phyloP scores from a whole-genome alignment of 371 early-diverging fungal species.

The Actinomortierella wolfii region DNA sequence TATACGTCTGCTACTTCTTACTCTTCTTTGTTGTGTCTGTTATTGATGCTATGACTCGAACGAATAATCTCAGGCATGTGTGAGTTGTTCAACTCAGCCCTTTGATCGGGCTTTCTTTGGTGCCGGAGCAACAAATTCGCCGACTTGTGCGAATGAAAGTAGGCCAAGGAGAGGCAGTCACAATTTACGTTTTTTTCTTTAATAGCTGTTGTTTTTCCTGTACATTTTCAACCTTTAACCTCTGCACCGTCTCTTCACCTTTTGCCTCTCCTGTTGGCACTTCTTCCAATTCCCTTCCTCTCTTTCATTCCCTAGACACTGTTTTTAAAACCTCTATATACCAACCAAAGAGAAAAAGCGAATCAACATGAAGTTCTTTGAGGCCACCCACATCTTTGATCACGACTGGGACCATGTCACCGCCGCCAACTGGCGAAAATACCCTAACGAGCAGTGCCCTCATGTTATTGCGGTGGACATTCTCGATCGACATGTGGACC shows the following conservation, averaged over 20 bases:
- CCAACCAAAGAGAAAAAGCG: no score
- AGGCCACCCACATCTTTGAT: constrained; percentile 63
- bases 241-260: background rate
- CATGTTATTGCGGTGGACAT: constrained; percentile 94
- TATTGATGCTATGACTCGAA: no score
- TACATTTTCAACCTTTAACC: background rate
- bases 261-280: background rate
- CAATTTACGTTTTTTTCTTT: background rate
- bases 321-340: no score
- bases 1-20: no score
- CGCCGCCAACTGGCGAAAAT: constrained; percentile 94
- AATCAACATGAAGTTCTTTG: constrained; percentile 75
- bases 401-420: constrained; percentile 90
- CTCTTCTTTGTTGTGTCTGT: background rate
- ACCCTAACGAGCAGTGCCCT: constrained; percentile 91
- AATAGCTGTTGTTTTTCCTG: background rate
- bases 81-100: no score
- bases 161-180: background rate
- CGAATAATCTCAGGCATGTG: no score
- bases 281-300: no score
- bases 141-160: no score
- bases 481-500: constrained; percentile 79
- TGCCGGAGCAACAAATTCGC: no score
- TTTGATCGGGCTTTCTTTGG: no score
- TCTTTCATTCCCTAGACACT: no score